phyloP scores from a whole-genome alignment of 495 filamentous ascomycete species.

The Annulohypoxylon moriforme region DNA sequence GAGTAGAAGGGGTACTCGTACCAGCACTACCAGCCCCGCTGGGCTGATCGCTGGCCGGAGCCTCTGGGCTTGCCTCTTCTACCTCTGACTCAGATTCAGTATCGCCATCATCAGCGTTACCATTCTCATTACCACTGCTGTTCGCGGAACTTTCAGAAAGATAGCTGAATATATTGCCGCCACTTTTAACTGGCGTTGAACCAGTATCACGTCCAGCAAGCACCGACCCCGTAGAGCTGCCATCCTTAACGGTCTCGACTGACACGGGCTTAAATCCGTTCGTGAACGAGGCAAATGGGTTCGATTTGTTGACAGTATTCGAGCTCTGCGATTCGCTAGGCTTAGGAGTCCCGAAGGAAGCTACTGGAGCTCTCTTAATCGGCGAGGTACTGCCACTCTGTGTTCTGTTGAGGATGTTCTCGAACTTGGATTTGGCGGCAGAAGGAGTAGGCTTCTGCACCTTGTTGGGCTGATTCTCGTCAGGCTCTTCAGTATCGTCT shows the following conservation, averaged over 20 bases:
- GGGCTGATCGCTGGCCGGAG: conserved; percentile 46
- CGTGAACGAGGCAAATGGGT: conserved; percentile 40
- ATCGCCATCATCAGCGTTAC: conserved; percentile 60
- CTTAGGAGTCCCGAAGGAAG: conserved; percentile 41
- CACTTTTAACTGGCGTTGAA: conserved; percentile 30
- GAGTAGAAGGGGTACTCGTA: conserved; percentile 50
- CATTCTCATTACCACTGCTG: conserved; percentile 58
- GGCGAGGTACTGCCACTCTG: conserved; percentile 34
- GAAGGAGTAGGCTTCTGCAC: conserved; percentile 67
- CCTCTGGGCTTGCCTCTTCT: conserved; percentile 56
- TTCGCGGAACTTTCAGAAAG: conserved; percentile 64
- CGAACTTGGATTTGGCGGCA: conserved; percentile 59
- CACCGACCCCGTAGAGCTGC: conserved; percentile 23
- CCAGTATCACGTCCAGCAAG: conserved; percentile 30
- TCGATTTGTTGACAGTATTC: conserved; percentile 45
- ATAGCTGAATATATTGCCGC: conserved; percentile 70
- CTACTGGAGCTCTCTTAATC: conserved; percentile 27
- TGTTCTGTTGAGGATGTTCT: conserved; percentile 57
- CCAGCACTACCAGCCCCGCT: conserved; percentile 49
- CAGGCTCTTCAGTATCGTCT: conserved; percentile 53
- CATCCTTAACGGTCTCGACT: conserved; percentile 12
- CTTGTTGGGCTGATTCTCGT: conserved; percentile 69
- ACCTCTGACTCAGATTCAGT: conserved; percentile 58
- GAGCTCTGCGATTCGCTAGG: conserved; percentile 23
- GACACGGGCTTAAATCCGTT: conserved; percentile 29